Evolutionary conservation across 371 early-diverging fungal species (phyloP).

Genomic region (Apophysomyces sp.): DNA sequence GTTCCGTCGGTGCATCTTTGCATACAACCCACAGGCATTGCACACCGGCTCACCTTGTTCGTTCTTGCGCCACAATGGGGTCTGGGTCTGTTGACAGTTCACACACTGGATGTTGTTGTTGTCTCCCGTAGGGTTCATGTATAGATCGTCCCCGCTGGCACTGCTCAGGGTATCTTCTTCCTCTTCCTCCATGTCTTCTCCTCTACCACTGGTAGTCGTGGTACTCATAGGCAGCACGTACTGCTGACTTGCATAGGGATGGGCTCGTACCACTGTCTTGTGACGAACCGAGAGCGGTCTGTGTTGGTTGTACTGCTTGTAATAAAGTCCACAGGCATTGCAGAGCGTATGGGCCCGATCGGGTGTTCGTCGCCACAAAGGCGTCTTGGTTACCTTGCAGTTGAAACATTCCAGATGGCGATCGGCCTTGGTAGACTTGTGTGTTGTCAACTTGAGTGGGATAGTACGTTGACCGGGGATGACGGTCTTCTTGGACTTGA

Average conservation of each 20-base stretch:
- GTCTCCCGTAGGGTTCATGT: background rate
- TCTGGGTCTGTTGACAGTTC: constrained; percentile 82
- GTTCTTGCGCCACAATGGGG: constrained; percentile 89
- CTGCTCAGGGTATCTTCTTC: background rate
- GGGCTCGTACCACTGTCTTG: constrained; percentile 34
- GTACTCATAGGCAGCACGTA: constrained; percentile 4
- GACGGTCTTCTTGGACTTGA: constrained; percentile 5
- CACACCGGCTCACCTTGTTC: constrained; percentile 81
- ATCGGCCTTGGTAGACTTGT: constrained; percentile 25
- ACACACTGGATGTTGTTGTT: constrained; percentile 49
- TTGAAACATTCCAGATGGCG: constrained; percentile 78
- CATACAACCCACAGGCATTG: constrained; percentile 92
- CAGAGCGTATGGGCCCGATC: constrained; percentile 78
- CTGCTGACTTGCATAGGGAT: constrained; percentile 19
- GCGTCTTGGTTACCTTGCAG: constrained; percentile 77
- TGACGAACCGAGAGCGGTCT: constrained; percentile 65
- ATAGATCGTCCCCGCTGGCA: background rate
- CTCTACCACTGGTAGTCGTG: no score
- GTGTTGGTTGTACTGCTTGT: constrained; percentile 72
- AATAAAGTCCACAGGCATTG: constrained; percentile 87
- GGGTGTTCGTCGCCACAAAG: constrained; percentile 80
- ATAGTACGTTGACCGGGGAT: constrained; percentile 22
- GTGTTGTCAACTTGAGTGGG: constrained; percentile 16
- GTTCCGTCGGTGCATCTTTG: constrained; percentile 71
- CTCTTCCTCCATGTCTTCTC: constrained; percentile 1